Evolutionary conservation across 1,284 basidiomycete species (phyloP), one percentile per base, ranked within the genome.

Genomic region (Microstroma glucosiphilum): DNA sequence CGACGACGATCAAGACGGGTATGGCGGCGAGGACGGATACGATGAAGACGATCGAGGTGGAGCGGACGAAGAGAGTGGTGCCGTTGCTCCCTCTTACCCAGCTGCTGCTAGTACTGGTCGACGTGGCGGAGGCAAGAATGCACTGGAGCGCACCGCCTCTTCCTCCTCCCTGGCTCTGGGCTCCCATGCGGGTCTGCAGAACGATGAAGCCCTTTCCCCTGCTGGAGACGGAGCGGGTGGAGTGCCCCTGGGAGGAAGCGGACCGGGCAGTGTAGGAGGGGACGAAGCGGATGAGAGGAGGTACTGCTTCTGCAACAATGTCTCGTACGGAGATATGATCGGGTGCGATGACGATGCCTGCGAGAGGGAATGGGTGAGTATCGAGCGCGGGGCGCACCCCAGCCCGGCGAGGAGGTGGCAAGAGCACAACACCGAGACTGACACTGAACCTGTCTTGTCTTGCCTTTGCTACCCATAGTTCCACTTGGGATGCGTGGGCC

Each of bases 251-350:
- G 0, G 61, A 37, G 30, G 30, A 37, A 37, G 30, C 43, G 43
- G 43, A 48, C 43, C 43, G 21, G 59, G 59, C n/a, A 60, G 19
- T 13, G 69, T 56, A 15, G 63, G 58, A 26, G 65, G 65, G 53
- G 70, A 75, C 41, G 73, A 74, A 51, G 69, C 66, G 0, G 75
- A 90, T 68, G 84, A 85, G 62, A 86, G 83, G 69, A 84, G 85
- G 21, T 98, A 97, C 80, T 98, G 93, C 80, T 86, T 88, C 82
- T 97, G 93, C 79, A 84, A 90, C 67, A 84, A 88, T 25, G 84
- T 88, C 61, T 91, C 90, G 76, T 93, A 89, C 74, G 92, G 93
- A 37, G 90, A 94, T 81, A 98, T 98, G 94, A 92, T 98, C 73
- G 94, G 87, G 2, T 98, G 94, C 79, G 94, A 98, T 80, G 89